Base-by-base conservation (phyloP, 2,329 filamentous ascomycete species). In the Mollisia scopiformis region DNA sequence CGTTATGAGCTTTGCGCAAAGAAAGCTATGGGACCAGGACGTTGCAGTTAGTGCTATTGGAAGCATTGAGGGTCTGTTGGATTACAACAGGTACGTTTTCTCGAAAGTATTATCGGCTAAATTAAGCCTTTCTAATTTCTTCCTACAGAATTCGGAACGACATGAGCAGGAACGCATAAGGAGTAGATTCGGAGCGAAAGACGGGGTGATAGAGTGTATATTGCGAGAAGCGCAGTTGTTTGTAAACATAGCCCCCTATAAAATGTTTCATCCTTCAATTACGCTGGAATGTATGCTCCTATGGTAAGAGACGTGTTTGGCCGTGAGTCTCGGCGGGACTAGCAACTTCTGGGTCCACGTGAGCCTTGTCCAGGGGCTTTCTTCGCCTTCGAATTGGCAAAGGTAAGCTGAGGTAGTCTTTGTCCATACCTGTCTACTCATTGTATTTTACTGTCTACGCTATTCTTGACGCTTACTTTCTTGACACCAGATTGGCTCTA, bases 11-110 rank as follows among this genome's bases (percentile, higher is more conserved):
- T 99, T 98, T 76, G 94, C 94, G 73, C 90, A 91, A 84, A 88
- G 88, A 79, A 97, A 95, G 82, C 82, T 99, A 64, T 99, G 95
- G 95, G 95, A 99, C 81, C 90, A 94, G 80, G 95, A 99, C 77
- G 83, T 99, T 72, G 95, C 95, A 73, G 85, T 99, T 77, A 93
- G 89, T 76, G 95, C 94, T 33, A 91, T 98, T 68, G 95, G 95
- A 69, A 89, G 87, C 80, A 93, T 98, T 74, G 95, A 98, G 85
- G 94, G 88, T 75, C 61, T 69, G 23, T 84, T 90, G 64, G 87
- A 94, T 78, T 96, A 95, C 82, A 83, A 89, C 77, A 35, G 31
- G 31, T 35, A 82, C 7, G 8, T 35, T 35, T 35, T 3, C 31
- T 35, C 11, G 31, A 13, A 27, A 11, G 6, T 13, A 11, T 50